Percentiles rank a stretch among this genome's conserved stretches.
Conservation (phyloP, 768 basidiomycete genomes). For the Flagelloscypha sp. region DNA sequence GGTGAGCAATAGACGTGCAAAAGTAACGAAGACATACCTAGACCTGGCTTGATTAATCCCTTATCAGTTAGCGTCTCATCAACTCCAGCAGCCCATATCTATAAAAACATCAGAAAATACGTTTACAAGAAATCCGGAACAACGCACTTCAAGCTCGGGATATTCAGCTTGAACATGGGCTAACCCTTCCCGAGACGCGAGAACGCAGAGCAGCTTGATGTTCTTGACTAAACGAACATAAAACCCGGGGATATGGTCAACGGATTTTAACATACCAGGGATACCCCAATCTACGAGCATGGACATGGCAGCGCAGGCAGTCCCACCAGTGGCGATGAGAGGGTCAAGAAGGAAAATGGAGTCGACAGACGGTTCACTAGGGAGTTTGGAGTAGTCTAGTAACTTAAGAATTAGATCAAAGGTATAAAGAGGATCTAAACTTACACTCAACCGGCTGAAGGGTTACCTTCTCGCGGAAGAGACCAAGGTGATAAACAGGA, state of each 20-base stretch:
- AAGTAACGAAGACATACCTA: too few species aligned
- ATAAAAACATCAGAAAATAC: conserved; percentile 3
- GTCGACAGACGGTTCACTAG: conserved; percentile 67
- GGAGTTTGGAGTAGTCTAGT: conserved; percentile 86
- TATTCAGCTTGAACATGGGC: conserved; percentile 51
- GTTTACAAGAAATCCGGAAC: conserved; percentile 2
- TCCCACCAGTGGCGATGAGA: conserved; percentile 89
- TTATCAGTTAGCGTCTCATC: conserved; percentile 63
- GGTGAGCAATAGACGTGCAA: too few species aligned
- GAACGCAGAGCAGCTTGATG: conserved; percentile 76
- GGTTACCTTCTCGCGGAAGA: conserved; percentile 80
- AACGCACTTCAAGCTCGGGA: conserved; percentile 75
- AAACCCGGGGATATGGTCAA: conserved; percentile 1
- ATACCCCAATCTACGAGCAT: conserved; percentile 87
- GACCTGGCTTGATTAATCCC: conserved; percentile 82
- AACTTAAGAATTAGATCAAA: neutral
- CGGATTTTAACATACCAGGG: conserved; percentile 35
- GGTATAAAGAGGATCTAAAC: conserved; percentile 13
- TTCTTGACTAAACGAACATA: conserved; percentile 36
- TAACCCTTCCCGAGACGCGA: conserved; percentile 73
- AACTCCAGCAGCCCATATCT: conserved; percentile 86
- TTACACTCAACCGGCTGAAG: conserved; percentile 88
- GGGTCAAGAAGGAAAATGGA: conserved; percentile 86
- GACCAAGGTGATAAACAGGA: conserved; percentile 83
- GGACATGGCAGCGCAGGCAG: conserved; percentile 75